Evolutionary conservation across 1,139 yeast genomes (phyloP).

Genomic region (Meyerozyma sp.): DNA sequence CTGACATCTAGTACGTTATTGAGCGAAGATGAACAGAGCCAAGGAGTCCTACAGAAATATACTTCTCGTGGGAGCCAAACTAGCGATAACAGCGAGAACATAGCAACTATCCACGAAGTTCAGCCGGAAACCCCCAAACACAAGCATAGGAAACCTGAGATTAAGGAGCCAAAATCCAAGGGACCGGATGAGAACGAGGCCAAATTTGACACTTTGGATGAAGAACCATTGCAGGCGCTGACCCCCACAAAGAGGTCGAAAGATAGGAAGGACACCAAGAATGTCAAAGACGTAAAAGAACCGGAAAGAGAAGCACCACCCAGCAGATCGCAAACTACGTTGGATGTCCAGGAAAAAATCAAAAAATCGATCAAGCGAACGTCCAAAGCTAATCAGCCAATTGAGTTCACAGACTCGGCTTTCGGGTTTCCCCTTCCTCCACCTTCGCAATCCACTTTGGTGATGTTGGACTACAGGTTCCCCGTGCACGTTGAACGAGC

Average conservation of each 20-base stretch:
- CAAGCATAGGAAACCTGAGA: constrained; percentile 1
- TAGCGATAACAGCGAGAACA: not conserved
- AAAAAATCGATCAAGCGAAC: constrained; percentile 40
- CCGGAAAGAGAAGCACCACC: constrained; percentile 4
- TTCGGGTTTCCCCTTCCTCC: constrained; percentile 86
- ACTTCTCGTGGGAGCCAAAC: not conserved
- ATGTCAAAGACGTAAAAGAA: not conserved
- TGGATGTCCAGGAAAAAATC: constrained; percentile 42
- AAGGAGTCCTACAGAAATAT: not conserved
- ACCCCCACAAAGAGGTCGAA: constrained; percentile 2
- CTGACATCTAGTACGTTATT: not conserved
- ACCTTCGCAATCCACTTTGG: constrained; percentile 64
- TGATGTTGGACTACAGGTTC: constrained; percentile 78
- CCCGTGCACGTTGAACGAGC: constrained; percentile 97
- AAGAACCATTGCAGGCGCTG: constrained; percentile 4
- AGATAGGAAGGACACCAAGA: constrained; percentile 5
- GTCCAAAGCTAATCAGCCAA: constrained; percentile 59
- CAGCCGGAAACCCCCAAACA: not conserved
- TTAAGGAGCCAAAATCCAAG: constrained; percentile 5
- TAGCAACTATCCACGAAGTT: not conserved
- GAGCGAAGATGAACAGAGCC: not conserved
- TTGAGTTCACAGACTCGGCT: constrained; percentile 74
- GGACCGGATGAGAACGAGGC: not conserved
- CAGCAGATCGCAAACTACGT: constrained; percentile 30
- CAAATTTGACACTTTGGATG: not conserved